Base-by-base conservation (phyloP, 1,284 basidiomycete species). In the Pisolithus thermaeus region DNA sequence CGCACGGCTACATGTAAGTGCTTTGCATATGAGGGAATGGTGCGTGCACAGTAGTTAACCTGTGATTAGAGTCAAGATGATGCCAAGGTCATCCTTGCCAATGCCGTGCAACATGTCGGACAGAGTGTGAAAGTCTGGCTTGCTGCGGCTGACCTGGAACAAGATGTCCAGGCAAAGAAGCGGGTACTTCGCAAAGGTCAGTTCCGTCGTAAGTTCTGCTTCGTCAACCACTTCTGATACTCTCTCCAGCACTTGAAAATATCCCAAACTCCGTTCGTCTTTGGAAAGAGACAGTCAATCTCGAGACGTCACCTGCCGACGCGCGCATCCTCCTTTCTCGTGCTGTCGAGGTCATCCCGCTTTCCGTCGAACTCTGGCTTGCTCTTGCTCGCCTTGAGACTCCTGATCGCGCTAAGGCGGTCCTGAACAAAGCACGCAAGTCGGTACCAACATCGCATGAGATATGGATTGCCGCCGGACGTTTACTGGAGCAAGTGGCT, bases 241-340 rank as follows among this genome's bases (percentile, higher is more conserved):
- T 30, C 30, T 7, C 0, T 40, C 2, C 38, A 92, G 94, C 94
- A 4, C 84, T 99, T 18, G 97, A 99, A 71, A 92, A 95, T 62
- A 96, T 99, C 43, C 97, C 96, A 2, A 95, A 94, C 63, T 97
- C 94, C 0, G 93, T 98, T 39, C 85, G 90, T 36, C 73, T 99
- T 4, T 99, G 96, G 96, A 98, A 98, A 67, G 93, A 98, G 71
- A 92, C 93, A 0, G 96, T 99, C 62, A 98, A 97, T 65, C 83
- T 99, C 8, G 96, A 99, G 71, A 81, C 88, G 30, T 90, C 88
- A 42, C 84, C 90, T 0, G 78, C 85, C 16, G 96, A 98, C 59
- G 96, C 96, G 0, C 84, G 92, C 1, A 88, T 97, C 49, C 78
- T 99, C 7, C 83, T 99, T 14, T 81, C 91, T 1, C 88, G 96